Percentiles rank a stretch among this genome's conserved stretches.
Conservation (phyloP, 306 rosid species). For the Castanea mollissima region DNA sequence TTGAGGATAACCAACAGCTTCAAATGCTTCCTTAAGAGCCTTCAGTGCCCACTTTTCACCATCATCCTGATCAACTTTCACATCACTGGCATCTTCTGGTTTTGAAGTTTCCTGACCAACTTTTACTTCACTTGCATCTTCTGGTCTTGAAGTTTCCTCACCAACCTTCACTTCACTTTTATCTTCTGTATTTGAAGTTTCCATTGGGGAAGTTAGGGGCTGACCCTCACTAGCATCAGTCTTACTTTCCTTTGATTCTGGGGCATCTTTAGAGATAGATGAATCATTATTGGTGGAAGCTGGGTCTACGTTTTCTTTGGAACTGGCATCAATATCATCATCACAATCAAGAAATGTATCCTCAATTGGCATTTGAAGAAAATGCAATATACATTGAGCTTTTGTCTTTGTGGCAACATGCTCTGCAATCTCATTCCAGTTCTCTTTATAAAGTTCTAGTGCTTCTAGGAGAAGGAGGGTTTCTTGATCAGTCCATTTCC, state of each 20-base stretch:
- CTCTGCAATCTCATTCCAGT: conserved; percentile 95
- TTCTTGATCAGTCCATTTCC: conserved; percentile 99
- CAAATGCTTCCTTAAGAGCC: conserved; percentile 84
- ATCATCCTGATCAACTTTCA: conserved; percentile 39
- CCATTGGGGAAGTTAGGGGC: conserved; percentile 30
- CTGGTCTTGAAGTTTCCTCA: conserved; percentile 40
- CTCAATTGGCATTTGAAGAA: conserved; percentile 95
- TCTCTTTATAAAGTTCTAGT: conserved; percentile 83
- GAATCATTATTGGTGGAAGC: conserved; percentile 44
- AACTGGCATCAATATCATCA: conserved; percentile 41
- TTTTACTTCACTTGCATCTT: conserved; percentile 48
- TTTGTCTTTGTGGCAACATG: conserved; percentile 94
- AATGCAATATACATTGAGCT: conserved; percentile 90
- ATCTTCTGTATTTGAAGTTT: conserved; percentile 52
- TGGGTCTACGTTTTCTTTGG: conserved; percentile 56
- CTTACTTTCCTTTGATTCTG: conserved; percentile 43
- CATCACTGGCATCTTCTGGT: conserved; percentile 43
- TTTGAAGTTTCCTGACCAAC: conserved; percentile 39
- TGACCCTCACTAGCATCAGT: conserved; percentile 40
- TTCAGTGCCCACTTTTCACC: conserved; percentile 55
- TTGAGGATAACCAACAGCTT: conserved; percentile 68
- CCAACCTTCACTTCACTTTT: conserved; percentile 35
- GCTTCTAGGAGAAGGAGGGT: conserved; percentile 97
- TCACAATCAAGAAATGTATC: conserved; percentile 66
- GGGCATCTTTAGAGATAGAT: conserved; percentile 44